Evolutionary conservation across 2,329 filamentous ascomycete genomes (phyloP), one percentile per base, ranked within the genome.

Genomic region (Colletotrichum sansevieriae): DNA sequence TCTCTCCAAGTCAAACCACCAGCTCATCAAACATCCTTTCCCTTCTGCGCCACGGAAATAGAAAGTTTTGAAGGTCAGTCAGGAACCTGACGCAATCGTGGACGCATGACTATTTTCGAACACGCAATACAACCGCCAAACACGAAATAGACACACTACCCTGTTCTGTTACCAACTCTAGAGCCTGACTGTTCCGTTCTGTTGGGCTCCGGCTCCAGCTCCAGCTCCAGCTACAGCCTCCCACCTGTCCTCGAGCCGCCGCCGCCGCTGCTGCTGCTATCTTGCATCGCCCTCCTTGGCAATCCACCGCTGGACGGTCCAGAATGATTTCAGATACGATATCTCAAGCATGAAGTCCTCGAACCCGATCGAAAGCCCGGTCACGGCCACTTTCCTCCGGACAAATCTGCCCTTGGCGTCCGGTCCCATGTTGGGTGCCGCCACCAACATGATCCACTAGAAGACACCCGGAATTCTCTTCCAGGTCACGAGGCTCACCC

Each of bases 391-490:
- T 72, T 77, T 74, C 47, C 75, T 72, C 60, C 76, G 74, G 49
- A 78, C 65, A 49, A 75, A 78, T 41, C 74, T 72, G 3, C 73
- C 76, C 62, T 75, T 71, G 22, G 72, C 63, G 47, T 73, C 74
- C 49, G 71, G 63, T 25, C 70, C 70, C 6, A 74, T 71, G 18
- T 71, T 75, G 11, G 76, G 74, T 25, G 70, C 72, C 5, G 73
- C 73, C 18, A 75, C 71, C 35, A 77, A 56, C 62, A 78, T 68
- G 35, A 78, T 63, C 75, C 76, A 78, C 22, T 77, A 66, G 57
- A 77, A 78, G 1, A 77, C 72, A 3, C 76, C 77, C 0, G 76
- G 77, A 3, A 74, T 74, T 18, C 63, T 55, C 61, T 77, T 78
- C 77, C 77, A 79, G 3, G 71, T 60, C 15, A 69, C 71, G 4